These are phyloP conservation scores for Tuber borchii DNA, from an alignment of 495 filamentous ascomycete genomes.

Conservation along the genomic window DNA sequence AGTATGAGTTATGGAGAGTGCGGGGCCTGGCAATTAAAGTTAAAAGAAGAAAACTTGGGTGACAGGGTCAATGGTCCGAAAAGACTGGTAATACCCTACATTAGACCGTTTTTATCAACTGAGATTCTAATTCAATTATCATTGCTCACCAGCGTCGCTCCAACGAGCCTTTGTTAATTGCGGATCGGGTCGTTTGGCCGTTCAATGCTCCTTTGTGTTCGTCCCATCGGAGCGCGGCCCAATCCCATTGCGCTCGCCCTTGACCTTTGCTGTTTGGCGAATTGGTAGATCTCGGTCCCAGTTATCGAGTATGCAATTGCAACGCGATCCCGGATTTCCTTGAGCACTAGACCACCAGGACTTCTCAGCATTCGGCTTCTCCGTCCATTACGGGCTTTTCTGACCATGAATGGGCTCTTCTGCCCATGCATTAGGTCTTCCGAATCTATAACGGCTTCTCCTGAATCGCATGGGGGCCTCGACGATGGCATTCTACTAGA, in stretches of 20 bases:
- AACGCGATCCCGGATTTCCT: not conserved
- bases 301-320: not conserved
- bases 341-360: not conserved
- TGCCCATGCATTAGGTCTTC: not conserved
- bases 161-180: not conserved
- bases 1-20: slow-evolving; percentile 1
- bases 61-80: not conserved
- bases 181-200: not conserved
- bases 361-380: not conserved
- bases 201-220: not conserved
- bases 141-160: not conserved
- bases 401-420: not conserved
- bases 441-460: not conserved
- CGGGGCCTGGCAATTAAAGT: not conserved
- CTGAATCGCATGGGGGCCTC: not conserved
- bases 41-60: slow-evolving; percentile 2
- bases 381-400: not conserved
- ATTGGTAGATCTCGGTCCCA: not conserved
- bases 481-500: not conserved
- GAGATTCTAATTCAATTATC: not conserved
- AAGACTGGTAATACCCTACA: not conserved
- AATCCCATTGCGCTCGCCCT: slow-evolving; percentile 3
- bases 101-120: not conserved
- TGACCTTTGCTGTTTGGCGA: not conserved
- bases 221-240: slow-evolving; percentile 4